These are phyloP conservation scores for Hanseniaspora mollemarum DNA, from an alignment of 805 yeast species.

Conservation along the genomic window DNA sequence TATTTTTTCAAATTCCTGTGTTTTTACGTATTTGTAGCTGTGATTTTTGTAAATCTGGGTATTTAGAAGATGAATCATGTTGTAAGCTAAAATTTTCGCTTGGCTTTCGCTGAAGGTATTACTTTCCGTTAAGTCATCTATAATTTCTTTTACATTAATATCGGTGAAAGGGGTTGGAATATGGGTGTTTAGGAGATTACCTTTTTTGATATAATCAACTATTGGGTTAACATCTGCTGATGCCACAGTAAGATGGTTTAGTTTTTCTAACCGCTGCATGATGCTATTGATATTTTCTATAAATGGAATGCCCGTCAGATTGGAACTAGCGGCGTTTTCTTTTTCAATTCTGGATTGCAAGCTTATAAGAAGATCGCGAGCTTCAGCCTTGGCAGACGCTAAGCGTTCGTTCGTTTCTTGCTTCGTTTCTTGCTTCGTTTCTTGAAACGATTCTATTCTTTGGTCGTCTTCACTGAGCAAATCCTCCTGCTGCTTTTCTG, in stretches of 20 bases:
- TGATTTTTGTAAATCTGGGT: conserved; percentile 37
- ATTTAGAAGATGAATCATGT: conserved; percentile 31
- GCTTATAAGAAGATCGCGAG: background rate
- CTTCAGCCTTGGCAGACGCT: background rate
- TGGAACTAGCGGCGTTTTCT: background rate
- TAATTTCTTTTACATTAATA: conserved; percentile 3
- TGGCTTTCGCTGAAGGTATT: conserved; percentile 23
- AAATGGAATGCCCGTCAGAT: background rate
- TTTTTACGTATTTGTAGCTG: conserved; percentile 26
- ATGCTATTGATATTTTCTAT: background rate
- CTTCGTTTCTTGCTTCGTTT: too few species aligned
- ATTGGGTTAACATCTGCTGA: background rate
- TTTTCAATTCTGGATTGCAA: background rate
- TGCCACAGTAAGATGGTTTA: background rate
- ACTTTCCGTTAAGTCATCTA: conserved; percentile 4
- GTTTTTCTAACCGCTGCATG: background rate
- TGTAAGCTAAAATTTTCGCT: conserved; percentile 22
- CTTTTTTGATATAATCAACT: background rate
- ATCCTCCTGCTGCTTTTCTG: too few species aligned
- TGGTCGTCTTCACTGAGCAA: too few species aligned
- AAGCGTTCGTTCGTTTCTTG: too few species aligned
- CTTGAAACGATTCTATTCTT: too few species aligned
- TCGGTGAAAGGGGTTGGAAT: conserved; percentile 7
- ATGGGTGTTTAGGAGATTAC: background rate
- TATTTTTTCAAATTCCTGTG: conserved; percentile 74